Percentiles rank a stretch among this genome's conserved stretches.
Evolutionary conservation across 768 basidiomycete species (phyloP).

Genomic region (Dioszegia aurantiaca): DNA sequence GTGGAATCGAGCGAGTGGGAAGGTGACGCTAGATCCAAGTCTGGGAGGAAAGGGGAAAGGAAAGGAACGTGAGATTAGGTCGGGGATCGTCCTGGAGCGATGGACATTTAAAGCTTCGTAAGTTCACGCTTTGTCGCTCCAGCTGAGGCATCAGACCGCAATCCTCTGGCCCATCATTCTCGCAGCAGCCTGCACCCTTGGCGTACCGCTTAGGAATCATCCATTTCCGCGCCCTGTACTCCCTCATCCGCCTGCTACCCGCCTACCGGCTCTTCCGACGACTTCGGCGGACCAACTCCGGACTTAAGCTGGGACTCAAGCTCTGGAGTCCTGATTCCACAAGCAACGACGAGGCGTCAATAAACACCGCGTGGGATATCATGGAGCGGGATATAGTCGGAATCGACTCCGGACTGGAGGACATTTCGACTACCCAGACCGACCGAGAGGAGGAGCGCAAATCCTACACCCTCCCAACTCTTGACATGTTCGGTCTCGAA

Average conservation of each 20-base stretch:
- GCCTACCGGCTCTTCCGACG: conserved; percentile 42
- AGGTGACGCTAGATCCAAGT: conserved; percentile 27
- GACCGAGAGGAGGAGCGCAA: conserved; percentile 1
- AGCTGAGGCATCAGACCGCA: conserved; percentile 2
- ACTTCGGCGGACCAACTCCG: conserved; percentile 36
- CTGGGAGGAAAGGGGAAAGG: conserved; percentile 28
- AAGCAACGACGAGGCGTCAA: conserved; percentile 23
- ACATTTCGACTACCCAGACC: neutral
- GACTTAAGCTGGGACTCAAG: conserved; percentile 48
- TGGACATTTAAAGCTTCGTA: conserved; percentile 46
- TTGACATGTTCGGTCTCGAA: conserved; percentile 38
- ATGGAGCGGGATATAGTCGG: conserved; percentile 48
- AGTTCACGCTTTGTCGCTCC: conserved; percentile 2
- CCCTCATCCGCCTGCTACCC: conserved; percentile 42
- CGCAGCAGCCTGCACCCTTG: conserved; percentile 33
- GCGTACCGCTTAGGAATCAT: conserved; percentile 47
- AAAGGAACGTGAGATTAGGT: conserved; percentile 25
- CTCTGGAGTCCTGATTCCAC: conserved; percentile 48
- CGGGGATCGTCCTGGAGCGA: conserved; percentile 47
- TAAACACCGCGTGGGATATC: conserved; percentile 46
- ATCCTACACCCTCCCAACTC: conserved; percentile 20
- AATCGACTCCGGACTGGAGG: conserved; percentile 32
- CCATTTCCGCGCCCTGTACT: conserved; percentile 45
- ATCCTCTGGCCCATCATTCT: conserved; percentile 19
- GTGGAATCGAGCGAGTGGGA: conserved; percentile 31